These are phyloP conservation scores for Neonectria magnoliae DNA, from an alignment of 2,329 filamentous ascomycete genomes.

Conservation along the genomic window DNA sequence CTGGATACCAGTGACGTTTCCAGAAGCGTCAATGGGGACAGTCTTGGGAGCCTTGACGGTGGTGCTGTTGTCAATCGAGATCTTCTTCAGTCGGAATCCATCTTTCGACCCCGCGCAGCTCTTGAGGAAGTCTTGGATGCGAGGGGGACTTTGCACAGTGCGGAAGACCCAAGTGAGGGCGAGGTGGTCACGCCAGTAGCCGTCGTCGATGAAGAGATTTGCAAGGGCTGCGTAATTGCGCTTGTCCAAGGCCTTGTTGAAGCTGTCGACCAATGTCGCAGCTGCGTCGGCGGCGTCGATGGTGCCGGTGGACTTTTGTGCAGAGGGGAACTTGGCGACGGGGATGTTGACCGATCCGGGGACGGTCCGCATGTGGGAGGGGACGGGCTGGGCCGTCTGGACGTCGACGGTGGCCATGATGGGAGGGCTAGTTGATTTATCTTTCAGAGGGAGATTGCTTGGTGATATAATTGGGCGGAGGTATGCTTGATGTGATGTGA, in stretches of 20 bases:
- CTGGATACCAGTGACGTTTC: slow-evolving; percentile 62
- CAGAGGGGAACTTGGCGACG: slow-evolving; percentile 55
- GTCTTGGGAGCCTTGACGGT: slow-evolving; percentile 55
- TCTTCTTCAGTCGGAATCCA: slow-evolving; percentile 52
- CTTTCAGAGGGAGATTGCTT: neutral
- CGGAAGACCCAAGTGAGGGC: slow-evolving; percentile 66
- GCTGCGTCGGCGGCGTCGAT: slow-evolving; percentile 52
- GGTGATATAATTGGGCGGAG: slow-evolving; percentile 25
- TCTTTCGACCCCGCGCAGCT: slow-evolving; percentile 44
- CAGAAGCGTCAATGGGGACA: slow-evolving; percentile 59
- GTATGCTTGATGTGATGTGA: slow-evolving; percentile 8
- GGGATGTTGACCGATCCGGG: slow-evolving; percentile 66
- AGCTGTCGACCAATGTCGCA: slow-evolving; percentile 46
- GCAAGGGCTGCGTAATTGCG: slow-evolving; percentile 49
- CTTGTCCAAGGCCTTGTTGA: slow-evolving; percentile 54
- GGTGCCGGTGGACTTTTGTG: slow-evolving; percentile 37
- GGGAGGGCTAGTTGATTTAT: neutral
- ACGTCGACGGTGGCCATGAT: slow-evolving; percentile 36
- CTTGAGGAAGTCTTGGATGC: slow-evolving; percentile 53
- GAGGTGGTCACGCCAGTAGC: slow-evolving; percentile 69
- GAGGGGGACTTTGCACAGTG: slow-evolving; percentile 56
- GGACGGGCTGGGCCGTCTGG: slow-evolving; percentile 30
- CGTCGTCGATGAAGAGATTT: slow-evolving; percentile 46
- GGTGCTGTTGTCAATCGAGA: slow-evolving; percentile 59
- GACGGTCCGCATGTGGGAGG: slow-evolving; percentile 43